Base-by-base conservation (phyloP, 768 basidiomycete genomes). In the Neoboletus magnificus region DNA sequence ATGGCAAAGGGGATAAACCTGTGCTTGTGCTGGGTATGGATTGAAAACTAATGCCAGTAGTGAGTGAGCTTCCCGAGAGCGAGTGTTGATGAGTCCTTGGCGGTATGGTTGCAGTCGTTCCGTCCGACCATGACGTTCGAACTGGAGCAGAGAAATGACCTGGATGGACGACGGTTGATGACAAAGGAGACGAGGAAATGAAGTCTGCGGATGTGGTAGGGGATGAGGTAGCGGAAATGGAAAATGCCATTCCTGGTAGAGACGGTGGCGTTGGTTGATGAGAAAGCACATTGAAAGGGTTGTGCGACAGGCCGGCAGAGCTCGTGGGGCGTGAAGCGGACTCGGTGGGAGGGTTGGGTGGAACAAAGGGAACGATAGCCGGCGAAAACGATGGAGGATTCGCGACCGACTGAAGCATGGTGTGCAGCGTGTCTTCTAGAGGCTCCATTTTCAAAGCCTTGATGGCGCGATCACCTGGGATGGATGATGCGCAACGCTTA, bases 361-460 rank as follows among this genome's bases (percentile, higher is more conserved):
- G 52, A 23, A 64, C 49, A 48, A 74, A 71, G 4, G 71, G 36
- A 18, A 57, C 50, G 43, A 74, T 41, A 25, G 64, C 36, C 25
- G 66, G 62, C 5, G 69, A 45, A 50, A 75, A 74, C 15, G 62
- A 43, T 1, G 63, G 55, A 10, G 66, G 52, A 22, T 59, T 62
- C 10, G 62, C 33, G 18, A 62, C 54, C 9, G 63, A 41, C 23
- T 68, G 57, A 7, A 71, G 32, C 11, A 67, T 55, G 56, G 55
- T 59, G 60, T 67, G 64, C 56, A 73, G 58, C 18, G 67, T 16
- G 32, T 79, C 80, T 35, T 81, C 79, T 48, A 68, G 73, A 6
- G 79, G 78, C 51, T 80, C 79, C 52, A 79, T 71, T 66, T 82
- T 82, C 62, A 76, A 66, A 20, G 77, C 74, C 58, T 81, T 81